Evolutionary conservation across 306 rosid genomes (phyloP).

Genomic region (Inga oerstediana): DNA sequence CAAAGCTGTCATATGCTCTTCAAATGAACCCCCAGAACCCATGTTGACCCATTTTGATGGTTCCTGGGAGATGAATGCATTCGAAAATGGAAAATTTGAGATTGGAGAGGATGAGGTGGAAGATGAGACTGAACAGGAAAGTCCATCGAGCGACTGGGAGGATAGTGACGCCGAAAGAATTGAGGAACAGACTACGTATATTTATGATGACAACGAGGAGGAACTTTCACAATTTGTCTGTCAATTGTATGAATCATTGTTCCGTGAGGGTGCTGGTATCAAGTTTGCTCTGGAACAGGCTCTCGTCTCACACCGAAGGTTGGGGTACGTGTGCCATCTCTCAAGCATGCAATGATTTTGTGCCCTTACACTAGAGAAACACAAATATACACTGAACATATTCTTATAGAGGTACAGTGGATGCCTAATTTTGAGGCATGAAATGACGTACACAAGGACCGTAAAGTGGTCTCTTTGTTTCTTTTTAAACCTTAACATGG

Average conservation of each 20-base stretch:
- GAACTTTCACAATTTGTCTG: slow-evolving; percentile 81
- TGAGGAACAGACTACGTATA: slow-evolving; percentile 38
- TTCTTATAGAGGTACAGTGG: slow-evolving; percentile 29
- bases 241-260: slow-evolving; percentile 73
- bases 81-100: slow-evolving; percentile 87
- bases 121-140: slow-evolving; percentile 60
- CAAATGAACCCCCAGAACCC: slow-evolving; percentile 72
- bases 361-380: slow-evolving; percentile 13
- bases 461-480: neutral
- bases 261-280: slow-evolving; percentile 69
- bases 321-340: slow-evolving; percentile 88
- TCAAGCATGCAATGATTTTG: slow-evolving; percentile 56
- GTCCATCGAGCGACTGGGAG: slow-evolving; percentile 97
- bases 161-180: slow-evolving; percentile 77
- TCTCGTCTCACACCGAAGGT: slow-evolving; percentile 72
- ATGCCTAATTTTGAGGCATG: slow-evolving; percentile 68
- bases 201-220: slow-evolving; percentile 80
- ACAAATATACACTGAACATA: neutral
- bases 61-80: slow-evolving; percentile 55
- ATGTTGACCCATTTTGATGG: slow-evolving; percentile 52
- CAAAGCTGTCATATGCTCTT: slow-evolving; percentile 85
- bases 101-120: slow-evolving; percentile 92
- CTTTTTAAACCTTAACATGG: neutral
- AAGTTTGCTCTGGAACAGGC: slow-evolving; percentile 81
- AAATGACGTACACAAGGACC: slow-evolving; percentile 17